Evolutionary conservation across 1,139 yeast species (phyloP).

Genomic region (Pichia sp.): DNA sequence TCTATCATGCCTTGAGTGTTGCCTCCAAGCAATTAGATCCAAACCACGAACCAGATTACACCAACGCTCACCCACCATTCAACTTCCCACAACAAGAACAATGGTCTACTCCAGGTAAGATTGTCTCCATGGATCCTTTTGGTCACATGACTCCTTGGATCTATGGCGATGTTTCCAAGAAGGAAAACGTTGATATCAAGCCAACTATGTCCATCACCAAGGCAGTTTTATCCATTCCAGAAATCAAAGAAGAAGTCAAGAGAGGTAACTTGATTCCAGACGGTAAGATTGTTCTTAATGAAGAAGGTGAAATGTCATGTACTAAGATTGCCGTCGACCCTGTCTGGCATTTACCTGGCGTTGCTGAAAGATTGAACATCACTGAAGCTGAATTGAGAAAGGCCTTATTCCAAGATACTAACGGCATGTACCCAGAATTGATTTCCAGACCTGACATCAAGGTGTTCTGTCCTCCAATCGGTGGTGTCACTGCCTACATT

Average conservation of each 20-base stretch:
- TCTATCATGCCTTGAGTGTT: slow-evolving; percentile 60
- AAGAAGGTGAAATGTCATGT: slow-evolving; percentile 55
- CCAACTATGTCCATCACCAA: slow-evolving; percentile 64
- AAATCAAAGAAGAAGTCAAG: slow-evolving; percentile 51
- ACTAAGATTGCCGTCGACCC: slow-evolving; percentile 65
- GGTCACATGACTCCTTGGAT: slow-evolving; percentile 63
- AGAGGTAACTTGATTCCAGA: slow-evolving; percentile 52
- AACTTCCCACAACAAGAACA: slow-evolving; percentile 49
- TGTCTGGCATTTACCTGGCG: slow-evolving; percentile 65
- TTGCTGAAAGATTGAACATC: slow-evolving; percentile 57
- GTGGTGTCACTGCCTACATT: slow-evolving; percentile 60
- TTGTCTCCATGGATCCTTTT: slow-evolving; percentile 60
- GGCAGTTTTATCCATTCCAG: slow-evolving; percentile 57
- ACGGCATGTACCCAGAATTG: slow-evolving; percentile 64
- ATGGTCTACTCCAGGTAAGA: slow-evolving; percentile 53
- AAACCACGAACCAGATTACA: slow-evolving; percentile 53
- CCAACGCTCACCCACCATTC: slow-evolving; percentile 62
- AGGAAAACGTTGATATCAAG: slow-evolving; percentile 49
- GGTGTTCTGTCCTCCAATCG: slow-evolving; percentile 61
- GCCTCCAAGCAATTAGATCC: slow-evolving; percentile 53
- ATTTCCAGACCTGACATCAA: slow-evolving; percentile 62
- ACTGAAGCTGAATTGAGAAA: slow-evolving; percentile 54
- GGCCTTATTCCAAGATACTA: slow-evolving; percentile 59
- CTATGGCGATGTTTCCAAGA: slow-evolving; percentile 40
- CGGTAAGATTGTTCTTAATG: slow-evolving; percentile 54